These are phyloP conservation scores for Heteromeles arbutifolia DNA, from an alignment of 306 rosid species.

Conservation along the genomic window DNA sequence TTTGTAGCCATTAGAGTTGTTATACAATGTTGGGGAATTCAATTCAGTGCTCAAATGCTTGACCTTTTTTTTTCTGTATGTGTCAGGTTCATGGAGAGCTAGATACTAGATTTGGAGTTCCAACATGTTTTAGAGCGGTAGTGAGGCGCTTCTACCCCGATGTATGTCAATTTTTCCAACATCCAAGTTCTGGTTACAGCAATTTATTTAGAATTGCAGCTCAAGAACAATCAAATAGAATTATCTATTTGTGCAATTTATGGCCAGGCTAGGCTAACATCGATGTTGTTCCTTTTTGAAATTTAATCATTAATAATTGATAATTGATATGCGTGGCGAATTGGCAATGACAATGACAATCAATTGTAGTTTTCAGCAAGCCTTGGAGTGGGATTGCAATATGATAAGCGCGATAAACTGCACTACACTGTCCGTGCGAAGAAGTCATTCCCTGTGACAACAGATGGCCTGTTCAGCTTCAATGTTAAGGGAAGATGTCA, in stretches of 20 bases:
- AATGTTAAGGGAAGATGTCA: conserved; percentile 66
- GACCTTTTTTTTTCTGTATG: not conserved
- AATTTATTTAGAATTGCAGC: not conserved
- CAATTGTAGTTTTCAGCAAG: conserved; percentile 62
- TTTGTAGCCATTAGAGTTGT: not conserved
- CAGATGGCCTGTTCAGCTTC: conserved; percentile 41
- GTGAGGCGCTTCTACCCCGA: conserved; percentile 59
- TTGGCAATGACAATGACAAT: not conserved
- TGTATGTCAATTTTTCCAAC: conserved; percentile 27
- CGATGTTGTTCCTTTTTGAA: not conserved
- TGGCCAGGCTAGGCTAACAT: not conserved
- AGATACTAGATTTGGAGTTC: conserved; percentile 64
- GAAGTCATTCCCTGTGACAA: conserved; percentile 64
- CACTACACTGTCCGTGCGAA: conserved; percentile 56
- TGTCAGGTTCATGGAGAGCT: conserved; percentile 76
- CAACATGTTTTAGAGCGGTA: conserved; percentile 37
- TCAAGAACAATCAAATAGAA: not conserved
- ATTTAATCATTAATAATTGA: not conserved
- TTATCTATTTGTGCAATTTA: not conserved
- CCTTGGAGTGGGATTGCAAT: conserved; percentile 60
- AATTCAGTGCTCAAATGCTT: not conserved
- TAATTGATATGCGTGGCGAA: not conserved
- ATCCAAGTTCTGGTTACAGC: not conserved
- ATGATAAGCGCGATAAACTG: conserved; percentile 48
- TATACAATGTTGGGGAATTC: not conserved